Evolutionary conservation across 1,139 yeast species (phyloP).

Genomic region (Yueomyces sp.): DNA sequence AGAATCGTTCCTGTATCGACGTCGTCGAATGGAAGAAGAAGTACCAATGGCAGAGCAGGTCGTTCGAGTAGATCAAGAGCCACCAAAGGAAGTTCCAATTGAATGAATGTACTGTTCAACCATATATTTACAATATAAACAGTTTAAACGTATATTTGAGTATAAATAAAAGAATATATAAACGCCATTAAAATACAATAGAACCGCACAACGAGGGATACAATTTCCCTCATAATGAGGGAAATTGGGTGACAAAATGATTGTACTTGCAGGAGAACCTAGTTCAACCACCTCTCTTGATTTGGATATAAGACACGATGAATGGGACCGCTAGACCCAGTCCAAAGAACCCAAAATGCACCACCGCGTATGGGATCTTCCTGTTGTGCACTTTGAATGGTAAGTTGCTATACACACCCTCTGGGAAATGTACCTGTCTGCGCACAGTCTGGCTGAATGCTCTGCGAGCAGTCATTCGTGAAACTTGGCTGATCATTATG

Average conservation of each 20-base stretch:
- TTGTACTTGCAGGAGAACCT: neutral
- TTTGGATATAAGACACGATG: conserved; percentile 53
- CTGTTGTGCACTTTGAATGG: conserved; percentile 92
- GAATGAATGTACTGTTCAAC: no score
- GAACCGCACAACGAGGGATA: no score
- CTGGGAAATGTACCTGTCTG: conserved; percentile 38
- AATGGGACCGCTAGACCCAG: conserved; percentile 52
- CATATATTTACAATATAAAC: no score
- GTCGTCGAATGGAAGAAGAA: neutral
- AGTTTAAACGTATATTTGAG: no score
- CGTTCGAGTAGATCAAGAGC: no score
- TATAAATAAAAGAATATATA: no score
- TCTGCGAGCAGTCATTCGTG: conserved; percentile 23
- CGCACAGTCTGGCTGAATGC: conserved; percentile 20
- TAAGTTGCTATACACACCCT: conserved; percentile 81
- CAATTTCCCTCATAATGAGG: no score
- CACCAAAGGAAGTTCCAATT: no score
- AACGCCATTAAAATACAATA: no score
- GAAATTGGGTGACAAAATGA: no score
- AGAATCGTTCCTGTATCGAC: no score
- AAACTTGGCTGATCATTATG: conserved; percentile 24
- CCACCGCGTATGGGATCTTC: conserved; percentile 73
- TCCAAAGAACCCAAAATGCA: conserved; percentile 73
- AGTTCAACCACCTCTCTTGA: conserved; percentile 53
- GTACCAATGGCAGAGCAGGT: neutral